Evolutionary conservation across 1,139 yeast species (phyloP), one percentile per base, ranked within the genome.

Genomic region (Suhomyces yuchorum): DNA sequence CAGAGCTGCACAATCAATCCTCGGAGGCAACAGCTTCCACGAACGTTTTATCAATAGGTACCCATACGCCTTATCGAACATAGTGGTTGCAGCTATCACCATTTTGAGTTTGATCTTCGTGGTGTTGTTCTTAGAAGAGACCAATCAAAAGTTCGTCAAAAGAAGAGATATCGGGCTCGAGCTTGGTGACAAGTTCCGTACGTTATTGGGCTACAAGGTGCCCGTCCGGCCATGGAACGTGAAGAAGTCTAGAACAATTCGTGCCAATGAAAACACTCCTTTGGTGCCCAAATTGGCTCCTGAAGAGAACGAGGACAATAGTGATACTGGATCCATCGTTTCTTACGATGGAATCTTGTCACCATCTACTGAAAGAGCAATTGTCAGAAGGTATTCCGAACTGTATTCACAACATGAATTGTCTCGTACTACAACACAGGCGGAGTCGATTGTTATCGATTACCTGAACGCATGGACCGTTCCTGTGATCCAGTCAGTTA

Each of bases 21-120:
- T 41, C 23, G 28, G 38, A 12, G 15, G n/a, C 7, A 33, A 26
- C 15, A 33, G 42, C 15, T 18, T 52, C 19, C 47, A 55, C 54
- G 61, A 67, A 17, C 47, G 47, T 11, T 62, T 80, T 49, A 68
- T 78, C 28, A 60, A 67, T 18, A 63, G 60, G 37, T 72, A 73
- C 58, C 89, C 89, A 0, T 84, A 81, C 57, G 82, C 85, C 1
- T 65, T 83, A 52, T 82, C 87, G 4, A 84, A 83, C 58, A 57
- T 84, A 8, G 80, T 78, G 3, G 82, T 83, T 17, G 75, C 82
- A 4, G 6, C 56, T 2, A 65, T 78, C 43, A 64, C 82, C 28
- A 58, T 66, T 61, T 42, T 67, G 36, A 75, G 82, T 22, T 54
- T 73, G 15, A 20, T 70, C 2, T 53, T 71, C 33, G 82, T 77